phyloP scores from a whole-genome alignment of 192 early-diverging fungal genomes.

The Linnemannia elongata region DNA sequence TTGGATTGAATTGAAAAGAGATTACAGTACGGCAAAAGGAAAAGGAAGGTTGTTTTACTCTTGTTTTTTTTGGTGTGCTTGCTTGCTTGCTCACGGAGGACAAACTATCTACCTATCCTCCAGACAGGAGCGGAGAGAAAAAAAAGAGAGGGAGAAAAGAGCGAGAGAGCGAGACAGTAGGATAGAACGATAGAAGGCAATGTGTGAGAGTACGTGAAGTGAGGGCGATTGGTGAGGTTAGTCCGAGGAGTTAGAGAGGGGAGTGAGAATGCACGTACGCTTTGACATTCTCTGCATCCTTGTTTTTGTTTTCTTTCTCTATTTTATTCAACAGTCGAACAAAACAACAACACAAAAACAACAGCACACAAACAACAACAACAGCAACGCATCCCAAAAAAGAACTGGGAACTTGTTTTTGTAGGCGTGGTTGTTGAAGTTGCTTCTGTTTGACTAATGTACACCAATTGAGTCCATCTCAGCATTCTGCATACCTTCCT shows the following conservation, averaged over 20 bases:
- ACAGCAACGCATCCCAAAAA: not conserved
- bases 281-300: constrained; percentile 6
- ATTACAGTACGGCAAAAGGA: not conserved
- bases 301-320: too few species aligned
- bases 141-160: not conserved
- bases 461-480: not conserved
- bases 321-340: not conserved
- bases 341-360: not conserved
- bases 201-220: not conserved
- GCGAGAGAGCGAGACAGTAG: not conserved
- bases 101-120: constrained; percentile 5
- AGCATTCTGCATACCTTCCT: not conserved
- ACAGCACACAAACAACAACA: not conserved
- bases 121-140: not conserved
- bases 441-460: too few species aligned
- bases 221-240: not conserved
- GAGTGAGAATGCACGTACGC: constrained; percentile 9
- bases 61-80: not conserved
- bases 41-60: not conserved
- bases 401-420: constrained; percentile 1
- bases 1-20: not conserved
- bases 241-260: not conserved
- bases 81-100: not conserved
- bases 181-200: too few species aligned
- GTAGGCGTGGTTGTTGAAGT: not conserved